Percentiles rank a stretch among this genome's conserved stretches.
phyloP scores from a whole-genome alignment of 1,284 basidiomycete genomes.

The Ustilago trichophora region DNA sequence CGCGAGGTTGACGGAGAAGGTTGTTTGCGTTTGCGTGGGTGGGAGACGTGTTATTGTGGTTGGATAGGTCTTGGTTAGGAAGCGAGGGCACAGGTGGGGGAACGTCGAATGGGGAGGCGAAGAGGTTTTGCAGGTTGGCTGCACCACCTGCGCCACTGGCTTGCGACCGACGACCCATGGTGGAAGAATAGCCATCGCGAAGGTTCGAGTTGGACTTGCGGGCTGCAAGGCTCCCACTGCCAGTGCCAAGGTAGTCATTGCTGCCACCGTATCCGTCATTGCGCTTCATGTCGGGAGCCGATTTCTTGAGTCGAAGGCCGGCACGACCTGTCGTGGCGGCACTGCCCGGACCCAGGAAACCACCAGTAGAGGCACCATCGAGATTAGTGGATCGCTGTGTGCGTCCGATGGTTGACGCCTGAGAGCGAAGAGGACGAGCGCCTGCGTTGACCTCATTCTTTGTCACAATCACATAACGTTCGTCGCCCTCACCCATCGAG shows the following conservation, averaged over 20 bases:
- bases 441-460: slow-evolving; percentile 53
- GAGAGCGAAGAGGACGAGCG: slow-evolving; percentile 45
- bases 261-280: slow-evolving; percentile 6
- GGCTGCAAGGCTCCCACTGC: slow-evolving; percentile 15
- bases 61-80: slow-evolving; percentile 12
- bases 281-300: slow-evolving; percentile 64
- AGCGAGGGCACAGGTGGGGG: slow-evolving; percentile 53
- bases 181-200: slow-evolving; percentile 53
- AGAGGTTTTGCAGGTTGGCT: slow-evolving; percentile 53
- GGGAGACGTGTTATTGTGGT: slow-evolving; percentile 18
- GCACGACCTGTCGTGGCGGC: slow-evolving; percentile 52
- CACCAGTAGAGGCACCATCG: slow-evolving; percentile 18
- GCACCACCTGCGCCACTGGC: slow-evolving; percentile 49
- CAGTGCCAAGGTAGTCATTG: slow-evolving; percentile 17
- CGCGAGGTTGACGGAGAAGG: slow-evolving; percentile 52
- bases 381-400: slow-evolving; percentile 29
- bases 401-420: slow-evolving; percentile 58
- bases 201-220: slow-evolving; percentile 55
- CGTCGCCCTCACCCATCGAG: slow-evolving; percentile 90
- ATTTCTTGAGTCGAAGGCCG: slow-evolving; percentile 60
- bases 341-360: slow-evolving; percentile 44
- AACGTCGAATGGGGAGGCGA: slow-evolving; percentile 58
- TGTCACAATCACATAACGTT: slow-evolving; percentile 85
- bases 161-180: slow-evolving; percentile 66
- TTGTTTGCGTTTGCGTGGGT: slow-evolving; percentile 25